Evolutionary conservation across 2,329 filamentous ascomycete species (phyloP).

Genomic region (Talaromyces piceae): DNA sequence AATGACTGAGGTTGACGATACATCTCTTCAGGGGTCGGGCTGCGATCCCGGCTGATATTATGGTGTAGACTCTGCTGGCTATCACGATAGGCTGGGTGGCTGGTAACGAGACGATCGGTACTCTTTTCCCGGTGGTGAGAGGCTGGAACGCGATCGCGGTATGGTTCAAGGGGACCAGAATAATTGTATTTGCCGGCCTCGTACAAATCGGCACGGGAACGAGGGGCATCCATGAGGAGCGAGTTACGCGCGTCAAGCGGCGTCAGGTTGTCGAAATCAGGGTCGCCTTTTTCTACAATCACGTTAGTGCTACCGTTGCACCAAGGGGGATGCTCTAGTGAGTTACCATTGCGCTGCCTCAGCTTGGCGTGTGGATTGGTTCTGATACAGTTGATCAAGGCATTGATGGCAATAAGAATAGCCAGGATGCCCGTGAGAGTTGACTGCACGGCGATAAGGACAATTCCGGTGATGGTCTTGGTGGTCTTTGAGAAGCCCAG

Average conservation of each 20-base stretch:
- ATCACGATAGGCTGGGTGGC: constrained; percentile 18
- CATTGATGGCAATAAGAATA: constrained; percentile 83
- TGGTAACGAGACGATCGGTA: constrained; percentile 26
- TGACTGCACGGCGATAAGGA: constrained; percentile 85
- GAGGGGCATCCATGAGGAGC: constrained; percentile 12
- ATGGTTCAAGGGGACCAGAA: constrained; percentile 34
- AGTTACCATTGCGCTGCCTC: constrained; percentile 82
- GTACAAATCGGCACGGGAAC: constrained; percentile 10
- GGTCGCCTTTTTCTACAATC: constrained; percentile 61
- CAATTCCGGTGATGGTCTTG: constrained; percentile 88
- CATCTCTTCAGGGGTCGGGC: constrained; percentile 26
- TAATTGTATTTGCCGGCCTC: constrained; percentile 37
- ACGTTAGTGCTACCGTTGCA: not conserved
- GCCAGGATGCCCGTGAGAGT: constrained; percentile 74
- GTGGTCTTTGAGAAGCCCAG: constrained; percentile 84
- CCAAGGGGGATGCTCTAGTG: not conserved
- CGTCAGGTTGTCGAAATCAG: constrained; percentile 74
- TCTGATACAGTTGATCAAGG: constrained; percentile 71
- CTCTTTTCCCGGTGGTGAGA: constrained; percentile 19
- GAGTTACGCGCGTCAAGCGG: constrained; percentile 82
- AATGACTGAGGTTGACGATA: constrained; percentile 23
- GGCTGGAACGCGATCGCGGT: constrained; percentile 24
- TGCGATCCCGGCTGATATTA: constrained; percentile 20
- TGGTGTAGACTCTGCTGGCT: constrained; percentile 15
- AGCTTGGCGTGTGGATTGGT: constrained; percentile 85